A percentile compares a stretch with the other conserved stretches of the same genome.
Evolutionary conservation across 768 basidiomycete species (phyloP).

Genomic region (Suillus alpinus): DNA sequence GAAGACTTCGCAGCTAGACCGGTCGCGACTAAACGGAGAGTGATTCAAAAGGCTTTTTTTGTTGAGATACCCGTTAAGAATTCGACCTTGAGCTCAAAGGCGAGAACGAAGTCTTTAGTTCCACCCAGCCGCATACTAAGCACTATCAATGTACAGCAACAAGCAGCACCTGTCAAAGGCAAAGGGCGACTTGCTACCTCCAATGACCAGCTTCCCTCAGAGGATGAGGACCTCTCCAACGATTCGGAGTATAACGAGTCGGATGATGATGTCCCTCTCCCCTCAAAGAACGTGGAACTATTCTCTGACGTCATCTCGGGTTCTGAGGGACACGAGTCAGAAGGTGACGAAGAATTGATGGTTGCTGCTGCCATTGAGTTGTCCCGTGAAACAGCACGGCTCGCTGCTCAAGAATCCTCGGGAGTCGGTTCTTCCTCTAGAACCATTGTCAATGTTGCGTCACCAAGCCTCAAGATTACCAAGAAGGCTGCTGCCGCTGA

Average conservation of each 20-base stretch:
- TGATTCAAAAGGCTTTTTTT: conserved; percentile 25
- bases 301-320: conserved; percentile 25
- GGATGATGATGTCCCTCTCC: conserved; percentile 10
- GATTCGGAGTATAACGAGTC: conserved; percentile 60
- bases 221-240: conserved; percentile 38
- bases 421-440: conserved; percentile 29
- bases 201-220: conserved; percentile 24
- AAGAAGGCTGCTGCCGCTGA: conserved; percentile 52
- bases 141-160: conserved; percentile 2
- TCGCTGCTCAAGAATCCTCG: conserved; percentile 25
- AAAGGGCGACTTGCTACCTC: conserved; percentile 27
- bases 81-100: conserved; percentile 21
- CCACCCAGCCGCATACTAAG: conserved; percentile 16
- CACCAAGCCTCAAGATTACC: conserved; percentile 34
- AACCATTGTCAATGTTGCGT: conserved; percentile 7
- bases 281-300: not conserved
- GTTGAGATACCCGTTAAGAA: conserved; percentile 11
- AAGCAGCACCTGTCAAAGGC: conserved; percentile 20
- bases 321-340: conserved; percentile 27
- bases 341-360: conserved; percentile 40
- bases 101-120: conserved; percentile 11
- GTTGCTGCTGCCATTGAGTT: conserved; percentile 52
- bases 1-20: conserved; percentile 12
- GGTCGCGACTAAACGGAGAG: conserved; percentile 33
- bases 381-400: conserved; percentile 44